Base-by-base conservation (phyloP, 768 basidiomycete species). In the Tulasnella sp. region DNA sequence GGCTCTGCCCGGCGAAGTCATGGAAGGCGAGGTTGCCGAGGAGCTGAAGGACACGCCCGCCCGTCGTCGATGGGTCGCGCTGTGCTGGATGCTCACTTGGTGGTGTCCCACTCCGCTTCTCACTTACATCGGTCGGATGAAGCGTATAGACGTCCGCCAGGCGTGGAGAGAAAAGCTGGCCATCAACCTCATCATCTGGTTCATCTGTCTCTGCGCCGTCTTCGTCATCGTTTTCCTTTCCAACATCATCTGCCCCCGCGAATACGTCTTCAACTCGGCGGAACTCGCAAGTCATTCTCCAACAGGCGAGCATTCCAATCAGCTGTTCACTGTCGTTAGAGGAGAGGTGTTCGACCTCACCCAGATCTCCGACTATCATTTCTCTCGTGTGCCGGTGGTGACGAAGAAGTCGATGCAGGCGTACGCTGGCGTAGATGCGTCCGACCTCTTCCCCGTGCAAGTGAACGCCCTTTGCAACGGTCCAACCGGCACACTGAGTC, bases 81-180 rank as follows among this genome's bases (percentile, higher is more conserved):
- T 98, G 0, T 93, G 91, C 76, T 94, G 93, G 90, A 78, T 92
- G 17, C 82, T 98, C 67, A 99, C 97, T 0, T 99, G 86, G 83
- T 98, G 94, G 93, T 80, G 94, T 5, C 97, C 96, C 0, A 88
- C 85, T 14, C 84, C 84, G 2, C 80, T 89, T 67, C 81, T 99
- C 52, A 83, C 80, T 11, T 88, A 86, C 78, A 74, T 92, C 69
- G 95, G 96, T 0, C 85, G 92, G 35, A 97, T 98, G 95, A 97
- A 98, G 82, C 90, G 96, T 7, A 79, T 90, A 75, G 97, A 99
- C 77, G 85, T 99, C 29, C 87, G 91, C 32, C 94, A 98, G 80
- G 97, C 97, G 1, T 99, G 97, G 97, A 83, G 96, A 73, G 97
- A 98, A 81, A 98, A 99, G 80, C 83, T 98, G 1, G 92, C 94